These are phyloP conservation scores for Aegilops tauschii DNA, from an alignment of 176 grass and related monocot genomes.

Conservation along the genomic window DNA sequence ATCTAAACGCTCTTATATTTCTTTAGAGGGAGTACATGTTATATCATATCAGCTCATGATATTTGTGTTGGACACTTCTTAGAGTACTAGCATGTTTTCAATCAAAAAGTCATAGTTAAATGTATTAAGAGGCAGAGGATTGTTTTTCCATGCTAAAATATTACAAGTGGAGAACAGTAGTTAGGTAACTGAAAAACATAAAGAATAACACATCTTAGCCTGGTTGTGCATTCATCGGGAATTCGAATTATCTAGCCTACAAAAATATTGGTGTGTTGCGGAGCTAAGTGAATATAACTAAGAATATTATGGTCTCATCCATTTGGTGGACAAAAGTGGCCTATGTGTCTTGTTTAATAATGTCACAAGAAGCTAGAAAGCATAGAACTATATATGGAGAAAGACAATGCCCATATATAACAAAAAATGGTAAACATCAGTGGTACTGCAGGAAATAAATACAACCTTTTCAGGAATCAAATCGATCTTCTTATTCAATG, in stretches of 20 bases:
- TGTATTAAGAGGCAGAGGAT: neutral
- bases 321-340: slow-evolving; percentile 8
- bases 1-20: too few species aligned
- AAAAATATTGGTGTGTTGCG: slow-evolving; percentile 1
- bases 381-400: slow-evolving; percentile 3
- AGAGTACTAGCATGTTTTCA: neutral
- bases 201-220: neutral
- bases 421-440: slow-evolving; percentile 26
- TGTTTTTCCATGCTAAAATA: neutral
- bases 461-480: slow-evolving; percentile 90
- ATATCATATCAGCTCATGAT: neutral
- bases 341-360: neutral
- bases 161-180: slow-evolving; percentile 13
- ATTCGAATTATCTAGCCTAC: neutral
- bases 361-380: slow-evolving; percentile 10
- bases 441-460: slow-evolving; percentile 30
- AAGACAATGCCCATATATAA: neutral
- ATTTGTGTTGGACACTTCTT: slow-evolving; percentile 16
- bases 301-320: slow-evolving; percentile 3
- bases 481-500: slow-evolving; percentile 75
- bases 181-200: neutral
- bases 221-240: neutral
- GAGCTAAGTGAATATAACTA: slow-evolving; percentile 12
- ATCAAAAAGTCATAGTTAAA: neutral
- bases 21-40: neutral